A percentile compares a stretch with the other conserved stretches of the same genome.
phyloP scores from a whole-genome alignment of 768 basidiomycete genomes.

The Amanita phalloides region DNA sequence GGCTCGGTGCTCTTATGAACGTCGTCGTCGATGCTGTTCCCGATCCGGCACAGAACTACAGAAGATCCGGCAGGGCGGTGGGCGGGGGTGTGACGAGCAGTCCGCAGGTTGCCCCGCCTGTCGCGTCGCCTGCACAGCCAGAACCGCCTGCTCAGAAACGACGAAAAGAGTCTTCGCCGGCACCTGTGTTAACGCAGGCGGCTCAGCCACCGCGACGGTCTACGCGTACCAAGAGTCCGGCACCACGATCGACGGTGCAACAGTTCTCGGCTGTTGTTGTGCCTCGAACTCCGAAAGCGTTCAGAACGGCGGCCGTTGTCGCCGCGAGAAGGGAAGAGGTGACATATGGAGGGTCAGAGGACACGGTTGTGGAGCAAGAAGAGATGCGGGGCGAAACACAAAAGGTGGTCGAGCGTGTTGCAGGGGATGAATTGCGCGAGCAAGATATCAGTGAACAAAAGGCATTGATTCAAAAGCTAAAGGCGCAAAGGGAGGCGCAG shows the following conservation, averaged over 20 bases:
- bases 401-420: conserved; percentile 42
- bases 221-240: conserved; percentile 31
- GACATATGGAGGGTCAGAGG: conserved; percentile 47
- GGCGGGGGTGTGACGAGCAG: conserved; percentile 18
- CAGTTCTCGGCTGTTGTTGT: conserved; percentile 25
- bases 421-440: conserved; percentile 49
- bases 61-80: conserved; percentile 46
- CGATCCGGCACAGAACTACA: conserved; percentile 69
- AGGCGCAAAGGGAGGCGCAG: conserved; percentile 43
- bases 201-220: conserved; percentile 18
- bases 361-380: conserved; percentile 53
- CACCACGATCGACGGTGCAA: conserved; percentile 22
- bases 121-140: conserved; percentile 27
- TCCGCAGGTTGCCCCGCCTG: conserved; percentile 25
- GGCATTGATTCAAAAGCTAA: conserved; percentile 63
- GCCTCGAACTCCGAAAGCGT: conserved; percentile 17
- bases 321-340: conserved; percentile 24
- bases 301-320: conserved; percentile 4
- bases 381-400: conserved; percentile 45
- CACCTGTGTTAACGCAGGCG: conserved; percentile 14
- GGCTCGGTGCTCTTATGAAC: conserved; percentile 47
- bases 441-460: conserved; percentile 73
- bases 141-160: conserved; percentile 45
- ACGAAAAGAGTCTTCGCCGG: conserved; percentile 52
- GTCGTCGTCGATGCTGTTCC: conserved; percentile 63